A percentile compares a stretch with the other conserved stretches of the same genome.
phyloP scores from a whole-genome alignment of 805 yeast genomes.

The Myxozyma monticola region DNA sequence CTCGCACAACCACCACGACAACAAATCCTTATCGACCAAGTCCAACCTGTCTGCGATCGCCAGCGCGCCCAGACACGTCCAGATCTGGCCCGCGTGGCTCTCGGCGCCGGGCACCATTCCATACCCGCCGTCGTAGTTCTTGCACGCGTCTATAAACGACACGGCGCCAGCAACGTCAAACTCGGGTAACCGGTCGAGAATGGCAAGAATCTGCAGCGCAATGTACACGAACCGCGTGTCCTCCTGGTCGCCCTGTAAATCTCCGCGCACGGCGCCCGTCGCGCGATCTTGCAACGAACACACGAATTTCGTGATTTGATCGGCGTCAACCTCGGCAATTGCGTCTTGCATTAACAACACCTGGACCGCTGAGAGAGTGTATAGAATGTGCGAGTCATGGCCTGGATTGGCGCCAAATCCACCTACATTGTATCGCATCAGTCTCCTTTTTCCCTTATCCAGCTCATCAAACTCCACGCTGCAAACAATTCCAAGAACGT shows the following conservation, averaged over 20 bases:
- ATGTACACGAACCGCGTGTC: constrained; percentile 90
- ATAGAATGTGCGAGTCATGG: constrained; percentile 84
- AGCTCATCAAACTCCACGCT: no score
- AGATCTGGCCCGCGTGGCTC: constrained; percentile 89
- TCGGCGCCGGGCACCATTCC: constrained; percentile 95
- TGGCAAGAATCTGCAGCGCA: constrained; percentile 70
- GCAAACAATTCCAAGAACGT: no score
- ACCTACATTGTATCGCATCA: constrained; percentile 43
- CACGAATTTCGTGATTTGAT: constrained; percentile 38
- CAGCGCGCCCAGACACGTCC: constrained; percentile 79
- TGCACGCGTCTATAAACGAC: constrained; percentile 64
- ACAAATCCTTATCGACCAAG: constrained; percentile 42
- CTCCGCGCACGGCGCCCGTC: constrained; percentile 53
- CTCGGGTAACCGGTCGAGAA: constrained; percentile 60
- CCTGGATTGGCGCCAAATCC: constrained; percentile 89
- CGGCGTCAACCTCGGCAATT: constrained; percentile 46
- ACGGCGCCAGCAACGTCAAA: constrained; percentile 60
- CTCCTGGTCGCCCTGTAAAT: constrained; percentile 81
- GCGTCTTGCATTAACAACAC: constrained; percentile 66
- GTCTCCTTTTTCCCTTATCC: no score
- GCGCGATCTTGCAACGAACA: constrained; percentile 50
- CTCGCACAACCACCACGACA: constrained; percentile 88
- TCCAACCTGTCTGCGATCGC: constrained; percentile 66
- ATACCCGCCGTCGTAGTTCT: constrained; percentile 93
- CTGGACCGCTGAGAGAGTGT: constrained; percentile 86